A percentile compares a stretch with the other conserved stretches of the same genome.
phyloP scores from a whole-genome alignment of 805 yeast species.

The Candida koratica region DNA sequence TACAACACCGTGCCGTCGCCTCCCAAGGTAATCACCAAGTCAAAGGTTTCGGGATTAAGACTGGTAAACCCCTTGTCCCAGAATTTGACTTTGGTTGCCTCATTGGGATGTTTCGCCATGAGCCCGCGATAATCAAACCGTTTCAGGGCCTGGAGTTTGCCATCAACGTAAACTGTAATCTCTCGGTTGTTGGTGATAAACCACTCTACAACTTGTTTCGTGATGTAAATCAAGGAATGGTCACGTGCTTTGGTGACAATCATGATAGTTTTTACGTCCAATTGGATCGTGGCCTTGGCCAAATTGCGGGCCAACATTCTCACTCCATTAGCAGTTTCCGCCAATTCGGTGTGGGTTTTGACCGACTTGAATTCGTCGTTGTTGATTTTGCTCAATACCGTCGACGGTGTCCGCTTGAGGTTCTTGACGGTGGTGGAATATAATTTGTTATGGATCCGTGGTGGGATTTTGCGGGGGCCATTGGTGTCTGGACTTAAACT shows the following conservation, averaged over 20 bases:
- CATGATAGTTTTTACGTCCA: constrained; percentile 68
- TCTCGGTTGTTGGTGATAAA: constrained; percentile 41
- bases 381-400: constrained; percentile 27
- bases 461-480: constrained; percentile 17
- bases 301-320: constrained; percentile 70
- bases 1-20: constrained; percentile 46
- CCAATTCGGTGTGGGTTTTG: constrained; percentile 68
- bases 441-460: constrained; percentile 30
- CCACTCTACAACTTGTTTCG: constrained; percentile 81
- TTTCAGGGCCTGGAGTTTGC: constrained; percentile 54
- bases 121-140: constrained; percentile 61
- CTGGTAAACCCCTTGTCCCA: constrained; percentile 65
- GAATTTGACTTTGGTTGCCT: constrained; percentile 47
- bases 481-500: constrained; percentile 15
- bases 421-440: constrained; percentile 22
- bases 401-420: constrained; percentile 17
- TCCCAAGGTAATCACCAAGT: constrained; percentile 42
- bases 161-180: constrained; percentile 67
- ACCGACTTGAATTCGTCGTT: constrained; percentile 49
- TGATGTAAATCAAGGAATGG: constrained; percentile 66
- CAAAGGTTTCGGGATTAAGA: constrained; percentile 38
- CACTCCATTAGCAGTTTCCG: constrained; percentile 79
- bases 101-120: constrained; percentile 43
- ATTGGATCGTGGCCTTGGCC: constrained; percentile 63
- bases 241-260: constrained; percentile 90